Evolutionary conservation across 148 eudicot genomes (phyloP), one percentile per base, ranked within the genome.

Genomic region (Heliosperma pusillum): DNA sequence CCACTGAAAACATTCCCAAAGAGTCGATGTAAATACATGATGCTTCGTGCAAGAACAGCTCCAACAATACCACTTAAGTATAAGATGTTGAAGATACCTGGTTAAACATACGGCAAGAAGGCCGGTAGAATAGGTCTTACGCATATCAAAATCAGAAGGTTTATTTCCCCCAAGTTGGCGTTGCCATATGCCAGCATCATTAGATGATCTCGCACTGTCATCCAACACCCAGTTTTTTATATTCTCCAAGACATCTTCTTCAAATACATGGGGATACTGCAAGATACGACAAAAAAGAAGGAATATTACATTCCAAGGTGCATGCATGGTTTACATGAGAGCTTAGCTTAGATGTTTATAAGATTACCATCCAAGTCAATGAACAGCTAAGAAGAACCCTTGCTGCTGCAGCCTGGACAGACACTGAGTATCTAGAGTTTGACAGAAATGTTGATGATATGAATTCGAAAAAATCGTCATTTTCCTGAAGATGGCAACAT

Each of bases 251-350:
- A 92, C 92, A 84, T 86, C 77, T 45, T 92, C 99, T 80, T 95
- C 99, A 88, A 92, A 95, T 25, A 90, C 91, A 89, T 90, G 96
- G 58, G 99, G 97, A 81, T 85, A 89, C 98, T 94, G 91, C 77
- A 84, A 53, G 60, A 53, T 76, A 58, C 27, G 70, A 61, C 20
- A 66, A 82, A 60, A 58, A 26, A 67, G 12, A 81, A 53, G n/a
- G 55, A 3, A 50, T 50, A 55, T 45, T 22, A 17, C 59, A 52
- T 24, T 3, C 6, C 21, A 67, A 58, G 30, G 66, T 60, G 29
- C 58, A 30, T 52, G 29, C n/a, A 71, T 57, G 56, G 52, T 3
- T 56, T 25, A 73, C 21, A 57, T 53, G 5, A 13, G 47, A 71
- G 75, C n/a, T n/a, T n/a, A 74, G 50, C 19, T 11, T 26, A 44